Conservation (phyloP, 805 yeast species). For the Gaillardinia entomophila region DNA sequence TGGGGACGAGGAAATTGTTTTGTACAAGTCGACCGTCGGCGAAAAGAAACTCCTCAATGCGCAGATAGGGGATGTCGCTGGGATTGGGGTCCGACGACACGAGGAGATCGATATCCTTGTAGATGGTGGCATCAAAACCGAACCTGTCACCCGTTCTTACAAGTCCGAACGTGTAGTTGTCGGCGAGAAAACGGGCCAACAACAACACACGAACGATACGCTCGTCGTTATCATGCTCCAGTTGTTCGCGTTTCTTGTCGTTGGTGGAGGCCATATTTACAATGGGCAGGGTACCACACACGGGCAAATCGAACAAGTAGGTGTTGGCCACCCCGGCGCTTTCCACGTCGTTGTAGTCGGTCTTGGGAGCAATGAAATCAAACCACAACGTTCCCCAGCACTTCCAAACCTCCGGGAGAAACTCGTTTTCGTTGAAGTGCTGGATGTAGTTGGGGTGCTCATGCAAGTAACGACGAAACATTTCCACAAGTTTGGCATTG, state of each 20-base stretch:
- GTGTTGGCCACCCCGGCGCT: slow-evolving; percentile 52
- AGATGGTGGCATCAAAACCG: slow-evolving; percentile 30
- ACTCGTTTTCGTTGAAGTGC: slow-evolving; percentile 53
- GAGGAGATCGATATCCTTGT: slow-evolving; percentile 18
- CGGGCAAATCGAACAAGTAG: slow-evolving; percentile 59
- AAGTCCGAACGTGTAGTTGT: slow-evolving; percentile 49
- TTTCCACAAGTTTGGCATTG: slow-evolving; percentile 13
- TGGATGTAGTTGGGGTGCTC: slow-evolving; percentile 37
- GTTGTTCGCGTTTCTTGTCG: slow-evolving; percentile 26
- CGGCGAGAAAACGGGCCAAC: slow-evolving; percentile 47
- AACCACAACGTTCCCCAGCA: slow-evolving; percentile 85
- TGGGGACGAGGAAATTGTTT: slow-evolving; percentile 32
- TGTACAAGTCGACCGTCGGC: slow-evolving; percentile 38
- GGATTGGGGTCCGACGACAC: slow-evolving; percentile 12
- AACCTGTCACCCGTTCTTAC: slow-evolving; percentile 42
- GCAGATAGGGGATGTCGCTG: slow-evolving; percentile 15
- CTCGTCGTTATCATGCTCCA: slow-evolving; percentile 41
- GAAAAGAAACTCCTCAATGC: slow-evolving; percentile 29
- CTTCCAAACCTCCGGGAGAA: slow-evolving; percentile 72
- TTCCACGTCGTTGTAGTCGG: slow-evolving; percentile 42
- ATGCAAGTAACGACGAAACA: slow-evolving; percentile 8
- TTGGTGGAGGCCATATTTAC: slow-evolving; percentile 25
- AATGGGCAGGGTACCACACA: slow-evolving; percentile 47
- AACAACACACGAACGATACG: slow-evolving; percentile 47
- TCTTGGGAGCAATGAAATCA: slow-evolving; percentile 51